phyloP scores from a whole-genome alignment of 1,284 basidiomycete genomes.

The Phylloporus gajari region DNA sequence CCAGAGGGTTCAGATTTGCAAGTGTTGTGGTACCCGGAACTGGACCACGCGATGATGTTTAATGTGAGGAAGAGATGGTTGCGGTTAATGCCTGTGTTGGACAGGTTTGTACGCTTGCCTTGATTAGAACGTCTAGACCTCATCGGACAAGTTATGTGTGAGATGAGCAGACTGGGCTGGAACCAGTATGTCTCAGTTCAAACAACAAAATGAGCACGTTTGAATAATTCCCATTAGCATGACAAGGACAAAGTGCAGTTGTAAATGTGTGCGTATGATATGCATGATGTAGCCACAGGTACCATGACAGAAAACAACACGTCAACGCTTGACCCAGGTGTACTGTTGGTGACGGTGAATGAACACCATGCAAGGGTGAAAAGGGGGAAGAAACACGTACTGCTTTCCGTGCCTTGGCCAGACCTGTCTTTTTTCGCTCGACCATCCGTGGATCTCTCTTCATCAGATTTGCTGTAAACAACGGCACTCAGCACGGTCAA shows the following conservation, averaged over 20 bases:
- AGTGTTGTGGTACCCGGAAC: slow-evolving; percentile 59
- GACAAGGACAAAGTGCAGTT: slow-evolving; percentile 7
- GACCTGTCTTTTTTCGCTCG: slow-evolving; percentile 95
- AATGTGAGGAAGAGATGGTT: slow-evolving; percentile 51
- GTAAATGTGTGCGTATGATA: slow-evolving; percentile 12
- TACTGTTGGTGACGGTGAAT: slow-evolving; percentile 59
- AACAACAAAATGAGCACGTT: neutral
- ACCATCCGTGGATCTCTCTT: slow-evolving; percentile 96
- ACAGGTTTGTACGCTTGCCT: slow-evolving; percentile 42
- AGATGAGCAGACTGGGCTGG: neutral
- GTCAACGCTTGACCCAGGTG: slow-evolving; percentile 95
- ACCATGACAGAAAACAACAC: neutral
- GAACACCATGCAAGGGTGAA: slow-evolving; percentile 4
- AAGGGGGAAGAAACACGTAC: slow-evolving; percentile 60
- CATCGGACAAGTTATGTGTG: neutral
- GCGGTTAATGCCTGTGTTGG: slow-evolving; percentile 54
- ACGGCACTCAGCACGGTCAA: slow-evolving; percentile 14
- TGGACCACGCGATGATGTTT: slow-evolving; percentile 70
- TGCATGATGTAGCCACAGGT: neutral
- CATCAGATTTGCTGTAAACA: slow-evolving; percentile 78
- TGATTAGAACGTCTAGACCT: neutral
- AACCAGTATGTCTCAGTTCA: neutral
- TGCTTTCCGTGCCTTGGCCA: slow-evolving; percentile 90
- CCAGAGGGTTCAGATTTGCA: slow-evolving; percentile 45
- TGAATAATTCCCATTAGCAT: slow-evolving; percentile 3